phyloP scores from a whole-genome alignment of 768 basidiomycete genomes.

The Austroboletus eburneus region DNA sequence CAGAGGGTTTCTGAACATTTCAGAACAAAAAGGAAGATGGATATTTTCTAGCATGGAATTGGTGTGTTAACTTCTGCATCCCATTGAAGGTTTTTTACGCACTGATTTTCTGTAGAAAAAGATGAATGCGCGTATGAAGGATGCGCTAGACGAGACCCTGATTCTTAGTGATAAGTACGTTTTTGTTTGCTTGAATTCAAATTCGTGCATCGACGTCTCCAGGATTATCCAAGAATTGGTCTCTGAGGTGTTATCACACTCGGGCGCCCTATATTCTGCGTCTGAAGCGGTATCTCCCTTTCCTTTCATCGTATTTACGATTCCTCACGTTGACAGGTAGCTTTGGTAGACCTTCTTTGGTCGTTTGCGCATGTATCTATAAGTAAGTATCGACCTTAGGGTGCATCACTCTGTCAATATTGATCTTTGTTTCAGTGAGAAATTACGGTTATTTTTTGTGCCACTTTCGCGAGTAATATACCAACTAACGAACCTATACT shows the following conservation, averaged over 20 bases:
- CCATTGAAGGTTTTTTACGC: background rate
- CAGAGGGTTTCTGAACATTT: slow-evolving; percentile 64
- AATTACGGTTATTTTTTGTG: slow-evolving; percentile 41
- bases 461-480: background rate
- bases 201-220: background rate
- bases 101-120: slow-evolving; percentile 55
- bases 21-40: slow-evolving; percentile 64
- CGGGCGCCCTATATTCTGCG: slow-evolving; percentile 83
- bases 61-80: slow-evolving; percentile 39
- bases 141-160: slow-evolving; percentile 85
- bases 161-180: slow-evolving; percentile 76
- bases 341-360: slow-evolving; percentile 86
- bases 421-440: slow-evolving; percentile 33
- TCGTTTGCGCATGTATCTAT: slow-evolving; percentile 83
- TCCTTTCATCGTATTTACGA: background rate
- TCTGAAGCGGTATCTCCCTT: slow-evolving; percentile 68
- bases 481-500: background rate
- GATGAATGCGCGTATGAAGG: slow-evolving; percentile 83
- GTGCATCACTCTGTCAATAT: background rate
- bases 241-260: slow-evolving; percentile 59
- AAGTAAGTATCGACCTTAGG: slow-evolving; percentile 43
- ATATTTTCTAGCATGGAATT: slow-evolving; percentile 78
- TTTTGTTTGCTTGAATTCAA: background rate
- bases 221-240: slow-evolving; percentile 82
- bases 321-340: slow-evolving; percentile 48